A percentile compares a stretch with the other conserved stretches of the same genome.
phyloP scores from a whole-genome alignment of 257 asterid genomes.

The Plantago major region DNA sequence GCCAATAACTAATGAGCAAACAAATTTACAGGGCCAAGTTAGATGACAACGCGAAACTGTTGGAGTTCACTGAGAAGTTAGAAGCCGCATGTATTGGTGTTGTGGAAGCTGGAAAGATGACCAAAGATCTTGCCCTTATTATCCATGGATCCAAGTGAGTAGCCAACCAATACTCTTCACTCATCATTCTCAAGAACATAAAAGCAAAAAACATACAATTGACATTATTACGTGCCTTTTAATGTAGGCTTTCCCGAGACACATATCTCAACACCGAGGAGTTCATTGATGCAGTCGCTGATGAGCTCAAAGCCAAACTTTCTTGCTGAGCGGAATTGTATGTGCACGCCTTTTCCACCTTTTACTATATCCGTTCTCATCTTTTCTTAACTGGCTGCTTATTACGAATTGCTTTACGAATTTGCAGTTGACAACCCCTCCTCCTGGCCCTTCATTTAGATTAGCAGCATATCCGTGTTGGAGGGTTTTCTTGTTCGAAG shows the following conservation, averaged over 20 bases:
- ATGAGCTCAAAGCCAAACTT: slow-evolving; percentile 74
- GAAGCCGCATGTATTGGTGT: slow-evolving; percentile 90
- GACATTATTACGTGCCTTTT: not conserved
- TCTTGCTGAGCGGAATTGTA: slow-evolving; percentile 29
- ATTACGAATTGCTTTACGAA: too few species aligned
- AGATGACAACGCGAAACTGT: slow-evolving; percentile 72
- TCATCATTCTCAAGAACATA: not conserved
- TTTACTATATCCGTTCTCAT: too few species aligned
- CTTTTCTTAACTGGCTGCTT: too few species aligned
- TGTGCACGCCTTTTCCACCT: not conserved
- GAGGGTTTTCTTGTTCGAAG: too few species aligned
- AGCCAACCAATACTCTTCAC: not conserved
- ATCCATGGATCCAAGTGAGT: slow-evolving; percentile 88
- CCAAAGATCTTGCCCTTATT: slow-evolving; percentile 95
- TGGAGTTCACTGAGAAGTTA: slow-evolving; percentile 85
- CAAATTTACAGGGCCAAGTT: slow-evolving; percentile 67
- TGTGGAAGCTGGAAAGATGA: slow-evolving; percentile 96
- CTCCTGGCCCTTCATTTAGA: too few species aligned
- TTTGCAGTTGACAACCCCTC: too few species aligned
- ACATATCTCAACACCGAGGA: slow-evolving; percentile 79
- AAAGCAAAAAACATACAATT: too few species aligned
- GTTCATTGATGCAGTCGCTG: slow-evolving; percentile 91
- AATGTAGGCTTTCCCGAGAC: slow-evolving; percentile 63
- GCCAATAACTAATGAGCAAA: not conserved
- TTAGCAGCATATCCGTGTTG: too few species aligned